These are phyloP conservation scores for Alternaria brassicicola DNA, from an alignment of 2,329 filamentous ascomycete species.

Conservation along the genomic window DNA sequence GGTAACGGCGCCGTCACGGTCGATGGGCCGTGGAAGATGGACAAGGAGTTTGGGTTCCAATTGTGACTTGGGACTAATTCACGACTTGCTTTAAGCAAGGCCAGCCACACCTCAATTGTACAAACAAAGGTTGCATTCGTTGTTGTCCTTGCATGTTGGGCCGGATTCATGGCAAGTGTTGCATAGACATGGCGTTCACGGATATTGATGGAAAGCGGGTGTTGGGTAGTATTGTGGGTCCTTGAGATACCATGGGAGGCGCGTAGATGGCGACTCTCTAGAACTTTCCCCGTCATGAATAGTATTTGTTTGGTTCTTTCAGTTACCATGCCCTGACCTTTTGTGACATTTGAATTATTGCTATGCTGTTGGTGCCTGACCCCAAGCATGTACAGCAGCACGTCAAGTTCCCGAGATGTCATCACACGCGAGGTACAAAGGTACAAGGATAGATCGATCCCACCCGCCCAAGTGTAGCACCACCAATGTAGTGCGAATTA, in stretches of 20 bases:
- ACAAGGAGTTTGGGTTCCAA: conserved; percentile 27
- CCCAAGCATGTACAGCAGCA: neutral
- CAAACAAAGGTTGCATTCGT: neutral
- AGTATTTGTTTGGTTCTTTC: neutral
- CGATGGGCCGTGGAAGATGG: conserved; percentile 39
- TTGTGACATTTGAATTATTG: neutral
- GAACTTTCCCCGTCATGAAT: neutral
- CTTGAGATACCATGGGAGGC: neutral
- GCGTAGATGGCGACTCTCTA: neutral
- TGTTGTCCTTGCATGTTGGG: neutral
- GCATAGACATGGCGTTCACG: neutral
- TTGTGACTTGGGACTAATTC: conserved; percentile 11
- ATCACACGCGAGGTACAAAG: neutral
- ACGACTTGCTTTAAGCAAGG: neutral
- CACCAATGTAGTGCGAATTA: conserved; percentile 19
- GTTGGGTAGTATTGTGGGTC: neutral
- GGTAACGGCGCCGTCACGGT: conserved; percentile 24
- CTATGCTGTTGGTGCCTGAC: neutral
- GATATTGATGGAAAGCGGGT: neutral
- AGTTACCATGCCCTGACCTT: neutral
- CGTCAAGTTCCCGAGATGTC: neutral
- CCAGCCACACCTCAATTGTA: neutral
- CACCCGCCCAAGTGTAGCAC: neutral
- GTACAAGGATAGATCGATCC: neutral
- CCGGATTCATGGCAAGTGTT: neutral